Evolutionary conservation across 1,139 yeast genomes (phyloP), one percentile per base, ranked within the genome.

Genomic region (Pichia sp.): DNA sequence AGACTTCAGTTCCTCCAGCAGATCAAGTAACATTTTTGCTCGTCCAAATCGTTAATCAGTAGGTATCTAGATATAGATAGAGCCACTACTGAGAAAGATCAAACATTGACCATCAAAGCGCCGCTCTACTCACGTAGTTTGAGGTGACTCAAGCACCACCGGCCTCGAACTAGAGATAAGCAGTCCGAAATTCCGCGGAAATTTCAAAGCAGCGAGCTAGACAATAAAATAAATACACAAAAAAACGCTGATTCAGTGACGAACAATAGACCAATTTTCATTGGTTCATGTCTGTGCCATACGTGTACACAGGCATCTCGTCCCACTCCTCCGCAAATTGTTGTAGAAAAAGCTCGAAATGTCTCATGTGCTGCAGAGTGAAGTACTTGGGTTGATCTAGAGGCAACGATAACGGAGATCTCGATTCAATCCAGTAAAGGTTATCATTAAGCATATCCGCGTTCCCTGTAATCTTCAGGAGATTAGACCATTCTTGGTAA

Each of bases 361-460:
- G 52, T 27, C 59, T 51, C 33, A 74, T 53, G 34, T 71, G 61
- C 43, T 67, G 63, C 43, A 70, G 59, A 18, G 77, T 59, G 34
- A 82, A 69, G 49, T 72, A 82, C 40, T 75, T 71, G 0, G 86
- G 76, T 50, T 84, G 87, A 45, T 67, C 70, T 29, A 79, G 58
- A 0, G 91, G 91, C 35, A 70, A 71, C 31, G 81, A 62, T 25
- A 82, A 56, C 0, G 94, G 94, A 1, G 87, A 77, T 4, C 57
- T 52, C 4, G 75, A 76, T 7, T 48, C 42, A 16, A 49, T 34
- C 58, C 56, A 60, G 37, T 59, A 62, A 15, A 55, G 41, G 7
- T 62, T 54, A 30, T 49, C 37, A 1, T 49, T 44, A 1, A 51
- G 41, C 2, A 45, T 45, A 1, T 56, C 55, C 0, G 44, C 42